phyloP scores from a whole-genome alignment of 768 basidiomycete genomes.

The Boletus subparvulus region DNA sequence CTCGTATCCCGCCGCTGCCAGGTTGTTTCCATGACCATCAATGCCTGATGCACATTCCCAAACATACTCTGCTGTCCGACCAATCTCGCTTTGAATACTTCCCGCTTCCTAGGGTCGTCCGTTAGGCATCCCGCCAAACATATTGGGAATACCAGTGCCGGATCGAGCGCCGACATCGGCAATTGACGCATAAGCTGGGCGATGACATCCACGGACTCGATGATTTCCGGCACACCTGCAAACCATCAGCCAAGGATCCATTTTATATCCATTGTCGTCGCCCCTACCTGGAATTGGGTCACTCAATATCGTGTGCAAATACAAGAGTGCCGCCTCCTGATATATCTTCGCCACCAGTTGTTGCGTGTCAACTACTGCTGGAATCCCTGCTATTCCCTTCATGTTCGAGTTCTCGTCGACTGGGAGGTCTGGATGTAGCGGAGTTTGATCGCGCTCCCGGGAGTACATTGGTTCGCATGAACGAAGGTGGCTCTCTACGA shows the following conservation, averaged over 20 bases:
- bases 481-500: slow-evolving; percentile 65
- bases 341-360: slow-evolving; percentile 54
- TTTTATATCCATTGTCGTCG: slow-evolving; percentile 1
- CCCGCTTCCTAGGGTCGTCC: slow-evolving; percentile 57
- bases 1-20: slow-evolving; percentile 67
- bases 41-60: slow-evolving; percentile 58
- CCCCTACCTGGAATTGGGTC: slow-evolving; percentile 66
- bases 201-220: slow-evolving; percentile 52
- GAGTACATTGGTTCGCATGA: slow-evolving; percentile 37
- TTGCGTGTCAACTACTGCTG: slow-evolving; percentile 44
- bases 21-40: slow-evolving; percentile 63
- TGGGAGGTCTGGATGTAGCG: slow-evolving; percentile 42
- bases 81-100: slow-evolving; percentile 58
- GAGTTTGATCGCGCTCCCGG: slow-evolving; percentile 34
- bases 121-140: slow-evolving; percentile 74
- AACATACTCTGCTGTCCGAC: slow-evolving; percentile 54
- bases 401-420: slow-evolving; percentile 15
- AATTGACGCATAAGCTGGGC: slow-evolving; percentile 54
- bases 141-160: slow-evolving; percentile 69
- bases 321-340: slow-evolving; percentile 63
- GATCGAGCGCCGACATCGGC: slow-evolving; percentile 59
- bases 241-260: slow-evolving; percentile 2
- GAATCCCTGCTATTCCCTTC: slow-evolving; percentile 31
- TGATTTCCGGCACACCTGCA: slow-evolving; percentile 72
- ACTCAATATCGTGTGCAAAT: slow-evolving; percentile 69